phyloP scores from a whole-genome alignment of 2,329 filamentous ascomycete species.

The Paraconiothyrium brasiliense region DNA sequence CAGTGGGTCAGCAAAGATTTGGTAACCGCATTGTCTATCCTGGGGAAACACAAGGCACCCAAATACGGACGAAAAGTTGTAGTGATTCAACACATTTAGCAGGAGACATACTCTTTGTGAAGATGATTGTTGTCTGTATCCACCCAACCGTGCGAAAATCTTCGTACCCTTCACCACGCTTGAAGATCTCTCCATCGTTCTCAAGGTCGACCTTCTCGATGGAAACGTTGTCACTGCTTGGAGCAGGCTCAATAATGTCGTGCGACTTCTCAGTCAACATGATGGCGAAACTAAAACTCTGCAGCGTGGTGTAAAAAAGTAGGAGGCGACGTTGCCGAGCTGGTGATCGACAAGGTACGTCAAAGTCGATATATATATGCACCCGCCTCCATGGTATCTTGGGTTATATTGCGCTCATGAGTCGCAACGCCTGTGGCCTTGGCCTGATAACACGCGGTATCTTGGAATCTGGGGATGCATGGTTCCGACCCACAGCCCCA shows the following conservation, averaged over 20 bases:
- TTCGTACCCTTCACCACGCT: slow-evolving; percentile 57
- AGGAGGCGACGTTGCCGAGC: neutral
- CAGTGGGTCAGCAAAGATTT: slow-evolving; percentile 1
- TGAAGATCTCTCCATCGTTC: slow-evolving; percentile 61
- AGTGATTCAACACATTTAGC: neutral
- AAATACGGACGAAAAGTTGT: neutral
- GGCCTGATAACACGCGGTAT: slow-evolving; percentile 23
- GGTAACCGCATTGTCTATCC: neutral
- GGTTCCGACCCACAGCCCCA: slow-evolving; percentile 26
- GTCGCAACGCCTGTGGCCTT: slow-evolving; percentile 12
- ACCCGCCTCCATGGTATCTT: slow-evolving; percentile 13
- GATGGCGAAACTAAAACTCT: slow-evolving; percentile 4
- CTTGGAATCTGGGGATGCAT: slow-evolving; percentile 38
- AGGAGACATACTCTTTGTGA: slow-evolving; percentile 56
- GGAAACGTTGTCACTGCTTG: slow-evolving; percentile 33
- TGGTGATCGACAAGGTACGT: slow-evolving; percentile 6
- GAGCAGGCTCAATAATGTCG: slow-evolving; percentile 33
- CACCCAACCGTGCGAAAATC: slow-evolving; percentile 65
- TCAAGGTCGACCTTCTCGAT: slow-evolving; percentile 35
- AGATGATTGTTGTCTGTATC: slow-evolving; percentile 62
- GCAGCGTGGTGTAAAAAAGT: neutral
- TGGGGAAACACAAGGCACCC: neutral
- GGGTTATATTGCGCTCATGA: slow-evolving; percentile 17
- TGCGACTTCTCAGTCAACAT: slow-evolving; percentile 40
- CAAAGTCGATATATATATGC: slow-evolving; percentile 20